These are phyloP conservation scores for Teratosphaeriaceae sp. DNA, from an alignment of 2,329 filamentous ascomycete species.

Conservation along the genomic window DNA sequence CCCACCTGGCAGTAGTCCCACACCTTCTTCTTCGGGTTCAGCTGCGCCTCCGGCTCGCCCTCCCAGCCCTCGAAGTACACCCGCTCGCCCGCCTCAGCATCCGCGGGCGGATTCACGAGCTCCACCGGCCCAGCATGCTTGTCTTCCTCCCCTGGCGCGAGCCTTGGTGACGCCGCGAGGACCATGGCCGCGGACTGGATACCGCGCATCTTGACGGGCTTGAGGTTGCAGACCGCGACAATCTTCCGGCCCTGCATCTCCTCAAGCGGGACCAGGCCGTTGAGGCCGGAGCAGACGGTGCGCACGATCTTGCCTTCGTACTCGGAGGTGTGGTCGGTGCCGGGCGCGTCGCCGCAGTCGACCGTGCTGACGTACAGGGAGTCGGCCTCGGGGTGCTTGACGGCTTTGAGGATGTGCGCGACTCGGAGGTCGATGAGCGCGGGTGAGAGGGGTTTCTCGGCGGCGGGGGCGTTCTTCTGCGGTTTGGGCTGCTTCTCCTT, in stretches of 20 bases:
- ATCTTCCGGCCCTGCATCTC: constrained; percentile 98
- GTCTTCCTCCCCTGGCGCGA: constrained; percentile 74
- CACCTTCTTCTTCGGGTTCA: constrained; percentile 99
- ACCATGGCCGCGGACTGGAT: constrained; percentile 83
- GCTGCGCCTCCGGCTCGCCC: constrained; percentile 82
- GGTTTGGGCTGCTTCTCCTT: constrained; percentile 81
- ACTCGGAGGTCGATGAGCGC: constrained; percentile 89
- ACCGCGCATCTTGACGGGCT: constrained; percentile 98
- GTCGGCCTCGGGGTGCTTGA: constrained; percentile 94
- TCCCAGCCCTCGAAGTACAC: constrained; percentile 94
- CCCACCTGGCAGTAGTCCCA: constrained; percentile 97
- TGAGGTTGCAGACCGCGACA: constrained; percentile 92
- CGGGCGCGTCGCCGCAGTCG: constrained; percentile 80
- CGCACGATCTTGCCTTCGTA: constrained; percentile 87
- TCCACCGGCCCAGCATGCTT: constrained; percentile 88
- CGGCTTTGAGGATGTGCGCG: constrained; percentile 92
- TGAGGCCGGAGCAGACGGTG: constrained; percentile 94
- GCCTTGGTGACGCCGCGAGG: constrained; percentile 79
- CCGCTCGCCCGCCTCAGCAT: constrained; percentile 72
- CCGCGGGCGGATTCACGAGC: constrained; percentile 76
- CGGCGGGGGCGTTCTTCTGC: constrained; percentile 51
- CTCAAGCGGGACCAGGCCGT: constrained; percentile 83
- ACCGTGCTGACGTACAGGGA: constrained; percentile 94
- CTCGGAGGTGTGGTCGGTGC: constrained; percentile 82
- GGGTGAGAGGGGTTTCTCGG: constrained; percentile 72